Evolutionary conservation across 2,329 filamentous ascomycete genomes (phyloP), one percentile per base, ranked within the genome.

Genomic region (Fragosphaeria purpurea): DNA sequence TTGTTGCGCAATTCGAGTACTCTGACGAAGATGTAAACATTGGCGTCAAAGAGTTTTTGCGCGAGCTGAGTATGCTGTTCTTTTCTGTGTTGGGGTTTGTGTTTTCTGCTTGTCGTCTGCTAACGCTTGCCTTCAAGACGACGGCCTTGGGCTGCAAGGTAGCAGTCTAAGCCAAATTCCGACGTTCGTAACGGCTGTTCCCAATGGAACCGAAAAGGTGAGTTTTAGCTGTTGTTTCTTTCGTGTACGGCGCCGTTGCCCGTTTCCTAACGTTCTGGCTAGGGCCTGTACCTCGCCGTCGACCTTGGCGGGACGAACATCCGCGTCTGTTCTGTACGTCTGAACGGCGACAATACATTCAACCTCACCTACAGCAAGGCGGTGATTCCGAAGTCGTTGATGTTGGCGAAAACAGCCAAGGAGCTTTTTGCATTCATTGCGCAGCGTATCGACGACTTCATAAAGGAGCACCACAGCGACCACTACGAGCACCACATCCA

Each of bases 251-350:
- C 22, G 22, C 22, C 22, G 22, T 22, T 22, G 22, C 22, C 22
- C 22, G 22, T 22, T 22, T 22, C 22, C 22, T 22, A 22, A 22
- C 22, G 22, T 22, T 22, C 22, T 31, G 4, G 6, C 22, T 60
- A 94, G 88, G 93, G 93, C 45, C 75, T 96, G 40, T 98, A 96
- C 70, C 82, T 98, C 63, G 91, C 93, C 40, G 90, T 98, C 57
- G 93, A 98, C 63, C 79, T 98, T n/a, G 93, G 93, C 55, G 93
- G 93, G 61, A 98, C 93, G 57, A 98, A 98, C 72, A 95, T 97
- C 70, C 86, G 93, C 60, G 93, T 98, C 62, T 98, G 93, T 73
- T 96, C 91, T 42, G 86, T 98, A 62, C 80, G 87, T 60, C 76
- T 98, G 54, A 90, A 95, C 65, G 93, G 93, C 62, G 88, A 97